Percentiles rank a stretch among this genome's conserved stretches.
These are phyloP conservation scores for Hemerocallis citrina DNA, from an alignment of 106 monocot genomes.

Conservation along the genomic window DNA sequence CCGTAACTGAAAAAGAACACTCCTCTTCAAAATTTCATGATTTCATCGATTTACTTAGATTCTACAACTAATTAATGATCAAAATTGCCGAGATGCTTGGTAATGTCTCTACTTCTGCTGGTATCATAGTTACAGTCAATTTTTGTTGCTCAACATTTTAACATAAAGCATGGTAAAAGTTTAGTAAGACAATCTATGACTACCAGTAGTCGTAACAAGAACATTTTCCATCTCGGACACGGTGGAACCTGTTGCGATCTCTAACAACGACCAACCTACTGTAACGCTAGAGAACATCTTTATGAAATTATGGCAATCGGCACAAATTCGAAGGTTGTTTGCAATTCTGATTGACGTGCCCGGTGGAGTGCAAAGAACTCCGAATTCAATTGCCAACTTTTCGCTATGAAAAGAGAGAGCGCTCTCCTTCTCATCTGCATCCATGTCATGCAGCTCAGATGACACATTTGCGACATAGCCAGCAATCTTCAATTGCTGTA, in stretches of 20 bases:
- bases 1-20: too few relatives aligned
- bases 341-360: conserved; percentile 56
- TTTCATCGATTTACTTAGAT: too few relatives aligned
- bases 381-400: conserved; percentile 70
- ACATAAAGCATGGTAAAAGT: too few relatives aligned
- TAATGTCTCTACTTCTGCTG: too few relatives aligned
- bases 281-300: conserved; percentile 60
- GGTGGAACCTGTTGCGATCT: conserved; percentile 41
- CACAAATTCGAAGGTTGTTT: conserved; percentile 70
- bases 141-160: too few relatives aligned
- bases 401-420: conserved; percentile 64
- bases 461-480: conserved; percentile 48
- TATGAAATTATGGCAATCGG: conserved; percentile 59
- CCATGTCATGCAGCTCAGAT: conserved; percentile 64
- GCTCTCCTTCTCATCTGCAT: conserved; percentile 32
- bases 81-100: too few relatives aligned
- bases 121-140: too few relatives aligned
- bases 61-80: too few relatives aligned
- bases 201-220: conserved; percentile 60
- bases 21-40: too few relatives aligned
- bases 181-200: too few relatives aligned
- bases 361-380: conserved; percentile 49
- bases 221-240: conserved; percentile 39
- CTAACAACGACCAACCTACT: conserved; percentile 45
- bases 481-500: conserved; percentile 53